Conservation (phyloP, 768 basidiomycete genomes). For the Collybia mongolica region DNA sequence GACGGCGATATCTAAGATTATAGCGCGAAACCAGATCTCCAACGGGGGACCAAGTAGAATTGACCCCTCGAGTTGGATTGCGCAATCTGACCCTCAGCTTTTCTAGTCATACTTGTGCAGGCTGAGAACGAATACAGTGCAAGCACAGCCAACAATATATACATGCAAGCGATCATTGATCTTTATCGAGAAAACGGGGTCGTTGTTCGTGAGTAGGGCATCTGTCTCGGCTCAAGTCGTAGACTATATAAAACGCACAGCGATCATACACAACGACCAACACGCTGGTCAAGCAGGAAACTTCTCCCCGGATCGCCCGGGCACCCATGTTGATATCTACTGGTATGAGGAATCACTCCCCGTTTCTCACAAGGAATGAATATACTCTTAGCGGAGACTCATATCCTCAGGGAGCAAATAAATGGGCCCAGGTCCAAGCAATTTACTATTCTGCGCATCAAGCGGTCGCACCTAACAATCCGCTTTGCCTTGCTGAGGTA, state of each 20-base stretch:
- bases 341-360: constrained; percentile 28
- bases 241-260: constrained; percentile 19
- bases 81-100: not conserved
- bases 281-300: constrained; percentile 46
- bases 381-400: constrained; percentile 41
- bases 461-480: constrained; percentile 41
- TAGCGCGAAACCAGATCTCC: constrained; percentile 55
- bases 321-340: constrained; percentile 47
- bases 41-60: constrained; percentile 55
- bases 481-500: constrained; percentile 52
- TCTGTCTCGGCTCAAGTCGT: not conserved
- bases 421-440: constrained; percentile 49
- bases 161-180: constrained; percentile 51
- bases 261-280: constrained; percentile 49
- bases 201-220: constrained; percentile 39
- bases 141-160: constrained; percentile 38
- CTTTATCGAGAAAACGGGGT: constrained; percentile 44
- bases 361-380: not conserved
- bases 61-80: constrained; percentile 2
- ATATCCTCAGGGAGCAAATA: constrained; percentile 46
- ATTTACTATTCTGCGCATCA: constrained; percentile 46
- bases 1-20: constrained; percentile 45
- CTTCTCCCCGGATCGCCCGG: constrained; percentile 47
- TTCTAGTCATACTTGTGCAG: constrained; percentile 45
- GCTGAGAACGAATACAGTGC: constrained; percentile 57